Evolutionary conservation across 371 early-diverging fungal species (phyloP).

Genomic region (Mortierella sp.): DNA sequence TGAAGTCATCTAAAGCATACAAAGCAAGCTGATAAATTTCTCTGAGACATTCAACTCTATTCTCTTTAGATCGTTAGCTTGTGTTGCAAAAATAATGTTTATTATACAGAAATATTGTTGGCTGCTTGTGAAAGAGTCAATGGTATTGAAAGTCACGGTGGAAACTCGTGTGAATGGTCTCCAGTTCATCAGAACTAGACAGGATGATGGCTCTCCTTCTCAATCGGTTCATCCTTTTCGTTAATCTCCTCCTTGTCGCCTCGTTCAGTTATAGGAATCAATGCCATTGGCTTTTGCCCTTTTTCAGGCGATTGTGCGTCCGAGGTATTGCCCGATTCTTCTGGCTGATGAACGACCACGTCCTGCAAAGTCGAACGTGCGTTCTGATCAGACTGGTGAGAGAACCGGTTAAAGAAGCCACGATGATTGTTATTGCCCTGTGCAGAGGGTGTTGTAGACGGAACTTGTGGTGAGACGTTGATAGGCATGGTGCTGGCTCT

Average conservation of each 20-base stretch:
- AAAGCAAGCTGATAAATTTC: too few relatives aligned
- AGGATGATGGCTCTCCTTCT: neutral
- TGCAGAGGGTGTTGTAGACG: constrained; percentile 4
- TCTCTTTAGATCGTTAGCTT: too few relatives aligned
- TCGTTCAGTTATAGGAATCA: constrained; percentile 5
- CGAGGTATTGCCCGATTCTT: neutral
- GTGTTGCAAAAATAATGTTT: neutral
- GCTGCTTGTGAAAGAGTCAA: neutral
- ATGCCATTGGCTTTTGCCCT: neutral
- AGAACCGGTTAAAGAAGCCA: constrained; percentile 5
- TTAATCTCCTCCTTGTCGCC: neutral
- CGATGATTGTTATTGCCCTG: neutral
- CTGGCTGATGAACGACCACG: neutral
- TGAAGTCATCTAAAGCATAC: constrained; percentile 60
- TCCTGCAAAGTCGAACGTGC: constrained; percentile 10
- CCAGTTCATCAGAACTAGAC: neutral
- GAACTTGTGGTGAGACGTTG: neutral
- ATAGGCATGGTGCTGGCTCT: constrained; percentile 43
- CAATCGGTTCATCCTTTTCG: constrained; percentile 20
- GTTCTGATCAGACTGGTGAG: neutral
- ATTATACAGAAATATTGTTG: neutral
- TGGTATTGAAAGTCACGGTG: neutral
- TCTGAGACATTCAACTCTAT: too few relatives aligned
- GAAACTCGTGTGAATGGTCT: neutral
- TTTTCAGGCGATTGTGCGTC: neutral